A percentile compares a stretch with the other conserved stretches of the same genome.
phyloP scores from a whole-genome alignment of 176 grass and related monocot genomes.

The Bolboschoenus planiculmis region DNA sequence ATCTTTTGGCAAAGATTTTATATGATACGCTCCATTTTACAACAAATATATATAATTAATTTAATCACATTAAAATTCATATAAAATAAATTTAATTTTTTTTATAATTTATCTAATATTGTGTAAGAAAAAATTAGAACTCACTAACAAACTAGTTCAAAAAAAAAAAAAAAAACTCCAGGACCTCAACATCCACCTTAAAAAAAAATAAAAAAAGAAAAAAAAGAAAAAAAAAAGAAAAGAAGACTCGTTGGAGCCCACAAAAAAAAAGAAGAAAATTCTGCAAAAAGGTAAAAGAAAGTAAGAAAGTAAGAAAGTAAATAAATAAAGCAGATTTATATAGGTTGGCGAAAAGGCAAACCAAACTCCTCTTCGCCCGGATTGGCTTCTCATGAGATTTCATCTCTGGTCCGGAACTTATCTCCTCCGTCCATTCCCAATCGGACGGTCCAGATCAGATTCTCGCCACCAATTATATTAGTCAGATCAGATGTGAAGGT shows the following conservation, averaged over 20 bases:
- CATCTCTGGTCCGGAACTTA: not conserved
- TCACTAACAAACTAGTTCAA: not conserved
- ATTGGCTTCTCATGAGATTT: not conserved
- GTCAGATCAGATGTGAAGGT: not conserved
- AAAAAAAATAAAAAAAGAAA: not conserved
- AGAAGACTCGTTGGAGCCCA: not conserved
- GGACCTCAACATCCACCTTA: not conserved
- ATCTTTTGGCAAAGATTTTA: not conserved
- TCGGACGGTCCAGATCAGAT: not conserved
- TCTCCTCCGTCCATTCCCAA: not conserved
- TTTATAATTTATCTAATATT: no score
- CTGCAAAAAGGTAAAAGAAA: not conserved
- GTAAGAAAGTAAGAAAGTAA: not conserved
- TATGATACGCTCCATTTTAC: no score
- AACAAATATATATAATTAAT: no score
- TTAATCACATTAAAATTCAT: no score
- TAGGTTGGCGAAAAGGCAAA: conserved; percentile 20
- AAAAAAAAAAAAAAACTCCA: not conserved
- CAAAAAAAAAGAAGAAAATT: not conserved
- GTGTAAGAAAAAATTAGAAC: no score
- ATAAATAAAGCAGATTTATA: not conserved
- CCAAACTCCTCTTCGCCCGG: not conserved
- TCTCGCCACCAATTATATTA: not conserved
- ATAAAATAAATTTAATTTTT: no score
- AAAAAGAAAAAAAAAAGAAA: not conserved